Percentiles rank a stretch among this genome's conserved stretches.
Conservation (phyloP, 768 basidiomycete genomes). For the Suillus americanus region DNA sequence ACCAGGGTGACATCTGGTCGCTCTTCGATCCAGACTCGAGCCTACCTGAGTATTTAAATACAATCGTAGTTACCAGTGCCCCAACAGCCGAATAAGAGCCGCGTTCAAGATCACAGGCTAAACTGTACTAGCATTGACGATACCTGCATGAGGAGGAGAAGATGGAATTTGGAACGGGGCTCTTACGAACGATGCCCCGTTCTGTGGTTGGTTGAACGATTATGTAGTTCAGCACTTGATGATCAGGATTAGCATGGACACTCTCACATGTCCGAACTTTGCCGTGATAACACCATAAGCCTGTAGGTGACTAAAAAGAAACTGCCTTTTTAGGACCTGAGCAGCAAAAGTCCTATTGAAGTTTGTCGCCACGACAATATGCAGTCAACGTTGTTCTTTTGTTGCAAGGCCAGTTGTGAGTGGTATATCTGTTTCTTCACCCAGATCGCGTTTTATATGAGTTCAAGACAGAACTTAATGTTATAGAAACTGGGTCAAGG, state of each 20-base stretch:
- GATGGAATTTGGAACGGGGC: neutral
- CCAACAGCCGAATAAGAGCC: neutral
- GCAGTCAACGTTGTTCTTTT: neutral
- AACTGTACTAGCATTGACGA: neutral
- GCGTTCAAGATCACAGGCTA: neutral
- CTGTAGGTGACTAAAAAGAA: neutral
- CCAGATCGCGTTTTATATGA: too few relatives aligned
- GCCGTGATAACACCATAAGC: neutral
- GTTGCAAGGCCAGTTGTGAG: too few relatives aligned
- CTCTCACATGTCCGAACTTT: neutral
- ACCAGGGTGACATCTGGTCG: too few relatives aligned
- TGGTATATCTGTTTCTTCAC: neutral
- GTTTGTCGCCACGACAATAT: neutral
- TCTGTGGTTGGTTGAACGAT: too few relatives aligned
- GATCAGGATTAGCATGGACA: neutral
- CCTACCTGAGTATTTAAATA: too few relatives aligned
- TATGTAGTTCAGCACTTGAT: too few relatives aligned
- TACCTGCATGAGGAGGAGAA: too few relatives aligned
- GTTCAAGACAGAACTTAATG: neutral
- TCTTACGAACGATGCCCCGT: too few relatives aligned
- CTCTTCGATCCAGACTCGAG: too few relatives aligned
- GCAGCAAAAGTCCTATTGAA: neutral
- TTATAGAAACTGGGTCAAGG: neutral
- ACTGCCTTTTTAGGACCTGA: neutral
- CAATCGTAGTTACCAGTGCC: neutral